phyloP scores from a whole-genome alignment of 2,329 filamentous ascomycete species.

The Stagonosporopsis cucurbitacearum region DNA sequence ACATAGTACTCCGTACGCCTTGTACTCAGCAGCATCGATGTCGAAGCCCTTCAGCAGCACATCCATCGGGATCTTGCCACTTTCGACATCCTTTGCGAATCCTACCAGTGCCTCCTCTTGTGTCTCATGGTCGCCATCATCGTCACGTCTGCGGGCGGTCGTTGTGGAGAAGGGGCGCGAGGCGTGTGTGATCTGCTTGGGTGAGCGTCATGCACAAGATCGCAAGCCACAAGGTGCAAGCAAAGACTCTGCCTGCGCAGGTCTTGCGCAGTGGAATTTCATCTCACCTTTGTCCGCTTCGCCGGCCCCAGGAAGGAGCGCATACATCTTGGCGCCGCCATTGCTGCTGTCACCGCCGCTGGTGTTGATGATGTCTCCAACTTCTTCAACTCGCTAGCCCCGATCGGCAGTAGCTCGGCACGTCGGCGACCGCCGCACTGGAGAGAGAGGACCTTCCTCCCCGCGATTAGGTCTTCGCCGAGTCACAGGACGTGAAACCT shows the following conservation, averaged over 20 bases:
- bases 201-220: slow-evolving; percentile 23
- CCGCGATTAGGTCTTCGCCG: slow-evolving; percentile 21
- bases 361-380: slow-evolving; percentile 20
- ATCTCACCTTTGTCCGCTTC: slow-evolving; percentile 52
- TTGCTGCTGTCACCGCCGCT: slow-evolving; percentile 37
- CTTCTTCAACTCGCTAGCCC: slow-evolving; percentile 37
- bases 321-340: slow-evolving; percentile 54
- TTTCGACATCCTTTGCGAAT: slow-evolving; percentile 30
- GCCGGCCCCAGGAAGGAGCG: slow-evolving; percentile 52
- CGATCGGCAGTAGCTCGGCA: slow-evolving; percentile 37
- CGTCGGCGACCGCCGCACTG: slow-evolving; percentile 35
- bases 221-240: background rate
- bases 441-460: slow-evolving; percentile 30
- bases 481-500: background rate
- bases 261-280: background rate
- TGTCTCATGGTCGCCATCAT: slow-evolving; percentile 28
- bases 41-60: slow-evolving; percentile 34
- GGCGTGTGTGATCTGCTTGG: slow-evolving; percentile 32
- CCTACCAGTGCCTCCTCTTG: slow-evolving; percentile 20
- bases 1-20: slow-evolving; percentile 26
- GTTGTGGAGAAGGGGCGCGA: slow-evolving; percentile 33
- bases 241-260: background rate
- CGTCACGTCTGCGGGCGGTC: slow-evolving; percentile 32
- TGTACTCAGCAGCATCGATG: slow-evolving; percentile 38
- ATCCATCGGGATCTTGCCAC: slow-evolving; percentile 33